Evolutionary conservation across 2,329 filamentous ascomycete species (phyloP), one percentile per base, ranked within the genome.

Genomic region (Fusarium anguioides): DNA sequence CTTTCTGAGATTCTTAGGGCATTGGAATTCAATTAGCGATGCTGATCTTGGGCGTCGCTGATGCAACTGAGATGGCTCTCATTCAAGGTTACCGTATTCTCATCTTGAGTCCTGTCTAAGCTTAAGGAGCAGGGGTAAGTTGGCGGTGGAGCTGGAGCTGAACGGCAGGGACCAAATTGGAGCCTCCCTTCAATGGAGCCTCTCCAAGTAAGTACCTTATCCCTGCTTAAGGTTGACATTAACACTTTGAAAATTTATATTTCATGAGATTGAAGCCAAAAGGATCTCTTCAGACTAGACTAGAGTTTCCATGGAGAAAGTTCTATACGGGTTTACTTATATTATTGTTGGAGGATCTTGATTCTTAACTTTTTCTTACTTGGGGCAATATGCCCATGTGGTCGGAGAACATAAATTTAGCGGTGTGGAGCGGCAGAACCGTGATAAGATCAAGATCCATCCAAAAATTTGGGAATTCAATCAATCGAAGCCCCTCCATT

Each of bases 401-500:
- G 29, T 9, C 15, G 12, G 29, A 14, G 15, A 31, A 39, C 66
- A 78, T 76, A 77, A 76, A 69, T n/a, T 56, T 63, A 67, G 80
- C 78, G 79, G 79, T 81, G 57, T 40, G 10, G 2, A 0, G 4
- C 12, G 78, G 80, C 80, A 81, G 72, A 80, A 80, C 53, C 14
- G 24, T 68, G 76, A 77, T 78, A 80, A 79, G 75, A 62, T 49
- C 66, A 37, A 33, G 70, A 40, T 49, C 52, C 64, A 61, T 60
- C 74, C 74, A 78, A 80, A 78, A 75, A 72, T 78, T 79, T 77
- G 73, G 72, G 63, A 49, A 35, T 46, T 49, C 52, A 54, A 57
- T 35, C 47, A 48, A 31, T 37, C 24, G 39, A 35, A 33, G 49
- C 63, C 63, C 62, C 70, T 67, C 60, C 58, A 69, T 56, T 47